These are phyloP conservation scores for Aegilops bicornis DNA, from an alignment of 176 grass and related monocot genomes.

Conservation along the genomic window DNA sequence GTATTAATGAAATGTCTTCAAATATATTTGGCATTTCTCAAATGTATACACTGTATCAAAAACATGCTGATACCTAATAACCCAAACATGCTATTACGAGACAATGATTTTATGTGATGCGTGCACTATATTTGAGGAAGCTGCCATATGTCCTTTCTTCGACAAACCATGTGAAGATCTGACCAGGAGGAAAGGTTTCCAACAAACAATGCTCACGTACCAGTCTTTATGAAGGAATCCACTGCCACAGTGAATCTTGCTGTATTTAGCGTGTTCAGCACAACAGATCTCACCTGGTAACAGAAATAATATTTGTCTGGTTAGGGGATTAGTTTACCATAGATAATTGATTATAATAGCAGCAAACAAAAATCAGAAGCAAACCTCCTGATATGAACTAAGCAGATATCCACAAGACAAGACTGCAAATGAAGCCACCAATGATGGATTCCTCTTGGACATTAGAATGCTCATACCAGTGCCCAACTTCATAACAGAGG, in stretches of 20 bases:
- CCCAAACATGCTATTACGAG: background rate
- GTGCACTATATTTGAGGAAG: constrained; percentile 8
- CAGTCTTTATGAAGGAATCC: constrained; percentile 97
- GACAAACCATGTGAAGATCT: background rate
- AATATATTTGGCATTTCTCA: background rate
- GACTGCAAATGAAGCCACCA: constrained; percentile 83
- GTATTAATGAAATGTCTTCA: background rate
- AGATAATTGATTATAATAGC: background rate
- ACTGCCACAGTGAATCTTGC: constrained; percentile 96
- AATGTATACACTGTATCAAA: constrained; percentile 13
- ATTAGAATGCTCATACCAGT: constrained; percentile 96
- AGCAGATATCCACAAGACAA: constrained; percentile 90
- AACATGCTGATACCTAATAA: background rate
- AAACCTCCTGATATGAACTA: constrained; percentile 96
- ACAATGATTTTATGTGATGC: background rate
- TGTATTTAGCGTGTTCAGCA: constrained; percentile 92
- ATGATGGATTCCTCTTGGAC: constrained; percentile 89
- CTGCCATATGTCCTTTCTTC: background rate
- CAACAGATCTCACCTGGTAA: constrained; percentile 93
- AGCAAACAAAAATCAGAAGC: constrained; percentile 20
- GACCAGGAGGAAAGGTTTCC: background rate
- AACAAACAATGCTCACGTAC: constrained; percentile 41
- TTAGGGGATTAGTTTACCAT: constrained; percentile 6
- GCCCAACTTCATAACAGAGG: constrained; percentile 67
- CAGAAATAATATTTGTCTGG: constrained; percentile 17